Conservation (phyloP, 768 basidiomycete species). For the Trametes cubensis region DNA sequence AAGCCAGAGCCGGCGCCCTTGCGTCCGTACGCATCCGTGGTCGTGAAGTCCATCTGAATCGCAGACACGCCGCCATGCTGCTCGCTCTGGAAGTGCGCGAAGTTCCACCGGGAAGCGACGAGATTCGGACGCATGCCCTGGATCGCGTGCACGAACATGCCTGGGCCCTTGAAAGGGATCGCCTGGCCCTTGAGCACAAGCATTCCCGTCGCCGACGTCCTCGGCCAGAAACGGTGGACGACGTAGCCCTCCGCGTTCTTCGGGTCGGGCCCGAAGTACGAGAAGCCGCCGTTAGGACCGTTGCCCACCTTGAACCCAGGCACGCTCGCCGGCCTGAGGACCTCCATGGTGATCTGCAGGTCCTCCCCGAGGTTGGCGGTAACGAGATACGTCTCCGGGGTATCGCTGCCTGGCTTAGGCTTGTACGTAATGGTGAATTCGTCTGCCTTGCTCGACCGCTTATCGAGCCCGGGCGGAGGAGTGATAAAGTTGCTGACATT, state of each 20-base stretch:
- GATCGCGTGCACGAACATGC: slow-evolving; percentile 94
- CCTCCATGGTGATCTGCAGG: slow-evolving; percentile 76
- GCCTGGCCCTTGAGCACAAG: slow-evolving; percentile 70
- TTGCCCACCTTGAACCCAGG: slow-evolving; percentile 92
- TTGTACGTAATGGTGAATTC: slow-evolving; percentile 80
- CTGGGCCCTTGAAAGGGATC: slow-evolving; percentile 57
- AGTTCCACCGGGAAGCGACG: slow-evolving; percentile 94
- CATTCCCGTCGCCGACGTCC: slow-evolving; percentile 61
- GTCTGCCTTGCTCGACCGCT: slow-evolving; percentile 84
- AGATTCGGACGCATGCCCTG: slow-evolving; percentile 98
- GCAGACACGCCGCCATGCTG: slow-evolving; percentile 78
- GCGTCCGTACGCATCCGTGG: slow-evolving; percentile 75
- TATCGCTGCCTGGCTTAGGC: slow-evolving; percentile 53
- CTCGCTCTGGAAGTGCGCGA: slow-evolving; percentile 84
- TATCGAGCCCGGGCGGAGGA: slow-evolving; percentile 78
- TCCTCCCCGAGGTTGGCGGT: slow-evolving; percentile 78
- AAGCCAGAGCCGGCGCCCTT: slow-evolving; percentile 80
- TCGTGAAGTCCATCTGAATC: slow-evolving; percentile 95
- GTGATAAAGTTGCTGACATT: slow-evolving; percentile 81
- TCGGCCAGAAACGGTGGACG: slow-evolving; percentile 91
- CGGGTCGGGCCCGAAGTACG: slow-evolving; percentile 78
- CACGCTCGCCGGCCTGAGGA: slow-evolving; percentile 66
- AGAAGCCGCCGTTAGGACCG: slow-evolving; percentile 85
- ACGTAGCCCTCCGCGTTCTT: slow-evolving; percentile 81
- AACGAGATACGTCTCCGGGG: slow-evolving; percentile 79